phyloP scores from a whole-genome alignment of 257 asterid genomes.

The Nicotiana attenuata region DNA sequence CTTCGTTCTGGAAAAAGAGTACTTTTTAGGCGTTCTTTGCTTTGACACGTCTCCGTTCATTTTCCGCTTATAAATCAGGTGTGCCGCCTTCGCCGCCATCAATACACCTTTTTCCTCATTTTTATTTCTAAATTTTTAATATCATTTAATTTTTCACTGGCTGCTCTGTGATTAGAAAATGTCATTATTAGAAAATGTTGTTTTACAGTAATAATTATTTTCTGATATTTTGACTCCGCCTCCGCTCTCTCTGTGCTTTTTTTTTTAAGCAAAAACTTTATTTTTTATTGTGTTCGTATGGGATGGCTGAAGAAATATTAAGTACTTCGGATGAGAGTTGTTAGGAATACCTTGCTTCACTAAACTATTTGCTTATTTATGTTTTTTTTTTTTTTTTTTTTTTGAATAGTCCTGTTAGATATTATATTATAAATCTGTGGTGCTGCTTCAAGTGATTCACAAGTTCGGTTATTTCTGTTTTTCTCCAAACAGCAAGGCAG shows the following conservation, averaged over 20 bases:
- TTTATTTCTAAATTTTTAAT: not conserved
- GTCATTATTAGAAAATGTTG: too few relatives aligned
- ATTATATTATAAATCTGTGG: slow-evolving; percentile 10
- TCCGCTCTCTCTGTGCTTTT: not conserved
- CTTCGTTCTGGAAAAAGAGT: not conserved
- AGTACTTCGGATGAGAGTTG: not conserved
- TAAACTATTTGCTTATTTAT: not conserved
- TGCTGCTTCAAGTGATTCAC: slow-evolving; percentile 15
- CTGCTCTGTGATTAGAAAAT: not conserved
- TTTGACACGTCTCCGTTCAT: not conserved
- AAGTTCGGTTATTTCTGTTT: slow-evolving; percentile 35
- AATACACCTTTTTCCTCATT: not conserved
- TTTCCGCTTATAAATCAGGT: not conserved
- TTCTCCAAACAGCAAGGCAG: slow-evolving; percentile 17
- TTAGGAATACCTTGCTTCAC: not conserved
- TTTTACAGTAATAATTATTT: not conserved
- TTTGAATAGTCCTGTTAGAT: not conserved
- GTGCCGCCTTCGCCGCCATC: not conserved
- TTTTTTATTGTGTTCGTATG: not conserved
- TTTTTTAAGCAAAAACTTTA: not conserved
- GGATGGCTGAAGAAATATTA: not conserved
- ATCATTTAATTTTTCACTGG: not conserved
- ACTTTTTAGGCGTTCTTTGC: not conserved
- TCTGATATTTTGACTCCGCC: not conserved
- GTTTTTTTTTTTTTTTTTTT: not conserved